Conservation (phyloP, 345 rosid genomes). For the Euphorbia pulcherrima region DNA sequence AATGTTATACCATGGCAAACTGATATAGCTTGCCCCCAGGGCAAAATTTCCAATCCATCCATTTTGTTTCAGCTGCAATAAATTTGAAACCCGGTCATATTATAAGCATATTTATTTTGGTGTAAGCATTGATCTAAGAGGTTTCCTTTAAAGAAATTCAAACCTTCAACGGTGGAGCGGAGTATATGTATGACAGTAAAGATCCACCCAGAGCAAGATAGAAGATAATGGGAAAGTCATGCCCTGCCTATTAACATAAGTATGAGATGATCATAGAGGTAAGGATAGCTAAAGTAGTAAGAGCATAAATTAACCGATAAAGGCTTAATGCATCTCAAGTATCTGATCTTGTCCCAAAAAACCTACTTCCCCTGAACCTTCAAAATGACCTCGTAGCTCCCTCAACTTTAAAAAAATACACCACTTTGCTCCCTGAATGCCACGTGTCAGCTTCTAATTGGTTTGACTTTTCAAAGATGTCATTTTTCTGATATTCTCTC, state of each 20-base stretch:
- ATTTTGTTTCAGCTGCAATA: conserved; percentile 87
- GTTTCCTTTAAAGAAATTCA: conserved; percentile 17
- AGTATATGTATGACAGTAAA: conserved; percentile 85
- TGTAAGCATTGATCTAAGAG: conserved; percentile 4
- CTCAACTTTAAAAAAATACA: too few relatives aligned
- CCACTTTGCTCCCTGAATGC: too few relatives aligned
- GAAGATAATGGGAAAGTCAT: conserved; percentile 61
- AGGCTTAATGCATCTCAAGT: too few relatives aligned
- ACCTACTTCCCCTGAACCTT: too few relatives aligned
- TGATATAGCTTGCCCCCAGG: conserved; percentile 90
- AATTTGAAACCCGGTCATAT: conserved; percentile 20
- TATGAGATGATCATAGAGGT: conserved; percentile 23
- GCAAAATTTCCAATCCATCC: conserved; percentile 99
- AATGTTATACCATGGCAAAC: conserved; percentile 79
- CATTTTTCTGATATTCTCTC: too few relatives aligned
- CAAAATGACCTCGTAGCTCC: too few relatives aligned
- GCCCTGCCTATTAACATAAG: conserved; percentile 79
- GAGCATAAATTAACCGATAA: conserved; percentile 5
- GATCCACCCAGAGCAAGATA: conserved; percentile 98
- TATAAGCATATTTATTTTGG: conserved; percentile 15
- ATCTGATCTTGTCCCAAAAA: too few relatives aligned
- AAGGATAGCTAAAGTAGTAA: conserved; percentile 4
- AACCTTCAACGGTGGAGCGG: conserved; percentile 98
- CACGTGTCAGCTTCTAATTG: too few relatives aligned
- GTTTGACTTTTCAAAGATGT: too few relatives aligned